A percentile compares a stretch with the other conserved stretches of the same genome.
Evolutionary conservation across 768 basidiomycete species (phyloP).

Genomic region (Hirschioporus abietinus): DNA sequence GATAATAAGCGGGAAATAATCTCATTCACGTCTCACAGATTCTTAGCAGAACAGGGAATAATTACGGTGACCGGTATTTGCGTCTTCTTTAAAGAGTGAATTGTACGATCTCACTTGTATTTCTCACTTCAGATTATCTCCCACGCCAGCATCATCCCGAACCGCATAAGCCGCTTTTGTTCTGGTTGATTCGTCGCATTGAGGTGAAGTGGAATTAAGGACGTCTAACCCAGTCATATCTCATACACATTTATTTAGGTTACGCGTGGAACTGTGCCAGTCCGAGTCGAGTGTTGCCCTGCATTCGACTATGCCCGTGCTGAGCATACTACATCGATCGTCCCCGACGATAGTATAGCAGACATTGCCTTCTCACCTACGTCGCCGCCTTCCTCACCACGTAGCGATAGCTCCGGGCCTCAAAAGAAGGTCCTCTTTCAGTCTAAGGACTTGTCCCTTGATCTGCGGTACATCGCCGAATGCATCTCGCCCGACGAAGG

Average conservation of each 20-base stretch:
- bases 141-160: slow-evolving; percentile 51
- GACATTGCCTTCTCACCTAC: slow-evolving; percentile 10
- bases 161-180: slow-evolving; percentile 57
- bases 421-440: slow-evolving; percentile 60
- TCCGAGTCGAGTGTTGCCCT: slow-evolving; percentile 87
- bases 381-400: slow-evolving; percentile 17
- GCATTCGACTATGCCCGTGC: slow-evolving; percentile 94
- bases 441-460: slow-evolving; percentile 55
- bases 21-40: slow-evolving; percentile 31
- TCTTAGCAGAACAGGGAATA: slow-evolving; percentile 84
- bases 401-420: slow-evolving; percentile 9
- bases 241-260: slow-evolving; percentile 36
- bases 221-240: background rate
- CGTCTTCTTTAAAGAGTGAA: background rate
- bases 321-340: slow-evolving; percentile 57
- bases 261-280: slow-evolving; percentile 75
- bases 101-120: slow-evolving; percentile 9
- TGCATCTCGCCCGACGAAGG: slow-evolving; percentile 39
- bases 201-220: slow-evolving; percentile 36
- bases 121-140: slow-evolving; percentile 55
- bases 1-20: background rate
- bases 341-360: slow-evolving; percentile 42
- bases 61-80: slow-evolving; percentile 68
- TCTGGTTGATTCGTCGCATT: slow-evolving; percentile 81
- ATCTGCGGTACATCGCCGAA: slow-evolving; percentile 72